These are phyloP conservation scores for Tetrahymena malaccensis DNA, from an alignment of 73 alveolate species.

Conservation along the genomic window DNA sequence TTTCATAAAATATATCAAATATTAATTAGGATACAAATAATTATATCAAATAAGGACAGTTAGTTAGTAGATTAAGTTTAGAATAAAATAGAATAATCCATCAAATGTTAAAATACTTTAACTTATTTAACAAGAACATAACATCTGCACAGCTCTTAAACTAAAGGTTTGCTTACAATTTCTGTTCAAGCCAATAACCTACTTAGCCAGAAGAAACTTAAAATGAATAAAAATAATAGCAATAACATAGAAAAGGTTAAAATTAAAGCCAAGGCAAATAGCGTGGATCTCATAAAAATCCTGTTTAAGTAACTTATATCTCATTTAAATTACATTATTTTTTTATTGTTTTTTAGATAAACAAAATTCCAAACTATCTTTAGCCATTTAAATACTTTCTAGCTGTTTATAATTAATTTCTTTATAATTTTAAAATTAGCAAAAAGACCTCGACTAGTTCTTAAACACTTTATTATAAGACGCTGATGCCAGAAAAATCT, in stretches of 20 bases:
- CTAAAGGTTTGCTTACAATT: background rate
- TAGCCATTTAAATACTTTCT: too few relatives aligned
- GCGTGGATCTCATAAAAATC: background rate
- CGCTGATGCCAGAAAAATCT: background rate
- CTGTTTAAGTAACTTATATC: background rate
- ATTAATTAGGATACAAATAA: background rate
- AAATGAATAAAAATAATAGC: background rate
- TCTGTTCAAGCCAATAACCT: background rate
- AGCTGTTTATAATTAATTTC: too few relatives aligned
- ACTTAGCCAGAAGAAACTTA: background rate
- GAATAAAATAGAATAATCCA: background rate
- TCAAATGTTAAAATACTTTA: background rate
- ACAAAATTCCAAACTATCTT: too few relatives aligned
- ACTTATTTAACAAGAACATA: background rate
- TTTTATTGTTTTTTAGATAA: too few relatives aligned
- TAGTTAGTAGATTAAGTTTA: background rate
- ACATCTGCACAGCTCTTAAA: background rate
- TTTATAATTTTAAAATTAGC: background rate
- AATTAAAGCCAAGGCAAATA: background rate
- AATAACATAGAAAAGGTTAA: background rate
- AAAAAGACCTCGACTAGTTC: background rate
- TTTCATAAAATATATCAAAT: background rate
- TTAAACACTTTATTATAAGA: background rate
- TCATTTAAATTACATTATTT: background rate
- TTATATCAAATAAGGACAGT: background rate